Evolutionary conservation across 208 protist genomes (phyloP).

Genomic region (Wallacemonas sp.): DNA sequence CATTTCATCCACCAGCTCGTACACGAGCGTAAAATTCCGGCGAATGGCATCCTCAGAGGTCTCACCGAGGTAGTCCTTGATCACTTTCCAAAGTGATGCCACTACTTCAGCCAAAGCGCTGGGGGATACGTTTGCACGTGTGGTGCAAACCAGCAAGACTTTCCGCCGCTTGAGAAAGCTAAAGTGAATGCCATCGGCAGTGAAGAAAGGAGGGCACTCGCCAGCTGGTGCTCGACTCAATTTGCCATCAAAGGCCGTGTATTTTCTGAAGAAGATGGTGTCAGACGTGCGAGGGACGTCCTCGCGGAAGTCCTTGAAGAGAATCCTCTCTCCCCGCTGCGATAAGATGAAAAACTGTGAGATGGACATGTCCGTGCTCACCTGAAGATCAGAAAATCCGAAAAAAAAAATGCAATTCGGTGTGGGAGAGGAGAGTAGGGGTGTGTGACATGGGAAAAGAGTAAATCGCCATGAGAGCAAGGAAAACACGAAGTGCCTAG

Average conservation of each 20-base stretch:
- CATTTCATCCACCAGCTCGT: conserved; percentile 94
- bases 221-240: conserved; percentile 40
- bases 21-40: conserved; percentile 90
- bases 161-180: conserved; percentile 63
- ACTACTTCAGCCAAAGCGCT: conserved; percentile 79
- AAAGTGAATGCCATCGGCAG: conserved; percentile 82
- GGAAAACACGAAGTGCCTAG: no score
- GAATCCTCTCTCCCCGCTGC: conserved; percentile 74
- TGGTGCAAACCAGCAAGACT: conserved; percentile 86
- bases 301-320: conserved; percentile 84
- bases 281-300: conserved; percentile 57
- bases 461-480: no score
- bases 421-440: no score
- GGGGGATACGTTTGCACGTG: conserved; percentile 69
- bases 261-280: conserved; percentile 88
- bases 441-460: no score
- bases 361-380: conserved; percentile 31
- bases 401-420: no score
- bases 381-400: no score
- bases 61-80: conserved; percentile 88
- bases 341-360: conserved; percentile 90
- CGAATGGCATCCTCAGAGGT: conserved; percentile 85
- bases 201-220: conserved; percentile 61
- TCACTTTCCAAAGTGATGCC: conserved; percentile 55
- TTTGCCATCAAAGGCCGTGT: conserved; percentile 59